These are phyloP conservation scores for Pichia kudriavzevii DNA, from an alignment of 1,139 yeast genomes.

Conservation along the genomic window DNA sequence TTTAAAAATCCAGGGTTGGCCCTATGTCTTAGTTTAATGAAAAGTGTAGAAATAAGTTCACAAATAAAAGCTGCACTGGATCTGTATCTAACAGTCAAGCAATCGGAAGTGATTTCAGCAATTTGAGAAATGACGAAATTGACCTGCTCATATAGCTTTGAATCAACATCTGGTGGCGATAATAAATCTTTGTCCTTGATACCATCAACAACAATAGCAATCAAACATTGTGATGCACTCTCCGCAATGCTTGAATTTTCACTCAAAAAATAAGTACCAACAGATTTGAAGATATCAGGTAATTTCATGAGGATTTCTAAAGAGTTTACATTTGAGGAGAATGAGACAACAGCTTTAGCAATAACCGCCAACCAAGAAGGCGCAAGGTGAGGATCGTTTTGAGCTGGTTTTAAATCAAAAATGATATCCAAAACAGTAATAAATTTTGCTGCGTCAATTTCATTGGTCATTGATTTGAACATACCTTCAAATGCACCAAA, in stretches of 20 bases:
- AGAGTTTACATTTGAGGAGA: slow-evolving; percentile 50
- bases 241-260: slow-evolving; percentile 60
- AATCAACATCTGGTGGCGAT: slow-evolving; percentile 40
- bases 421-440: slow-evolving; percentile 60
- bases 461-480: slow-evolving; percentile 63
- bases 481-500: slow-evolving; percentile 82
- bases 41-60: slow-evolving; percentile 57
- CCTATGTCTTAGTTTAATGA: slow-evolving; percentile 58
- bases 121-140: slow-evolving; percentile 46
- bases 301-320: slow-evolving; percentile 47
- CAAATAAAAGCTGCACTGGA: slow-evolving; percentile 71
- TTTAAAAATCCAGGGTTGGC: slow-evolving; percentile 65
- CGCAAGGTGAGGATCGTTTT: slow-evolving; percentile 75
- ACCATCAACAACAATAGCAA: slow-evolving; percentile 62
- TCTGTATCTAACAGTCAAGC: slow-evolving; percentile 68
- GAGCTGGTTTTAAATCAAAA: slow-evolving; percentile 72
- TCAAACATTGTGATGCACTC: slow-evolving; percentile 81
- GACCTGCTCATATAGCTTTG: slow-evolving; percentile 44
- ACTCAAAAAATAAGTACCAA: slow-evolving; percentile 57
- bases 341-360: slow-evolving; percentile 76
- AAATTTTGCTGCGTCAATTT: slow-evolving; percentile 56
- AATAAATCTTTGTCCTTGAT: slow-evolving; percentile 55
- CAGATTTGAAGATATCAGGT: slow-evolving; percentile 48
- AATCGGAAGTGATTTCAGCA: slow-evolving; percentile 43
- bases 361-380: slow-evolving; percentile 95